Base-by-base conservation (phyloP, 176 grass and related monocot species). In the Bolboschoenus planiculmis region DNA sequence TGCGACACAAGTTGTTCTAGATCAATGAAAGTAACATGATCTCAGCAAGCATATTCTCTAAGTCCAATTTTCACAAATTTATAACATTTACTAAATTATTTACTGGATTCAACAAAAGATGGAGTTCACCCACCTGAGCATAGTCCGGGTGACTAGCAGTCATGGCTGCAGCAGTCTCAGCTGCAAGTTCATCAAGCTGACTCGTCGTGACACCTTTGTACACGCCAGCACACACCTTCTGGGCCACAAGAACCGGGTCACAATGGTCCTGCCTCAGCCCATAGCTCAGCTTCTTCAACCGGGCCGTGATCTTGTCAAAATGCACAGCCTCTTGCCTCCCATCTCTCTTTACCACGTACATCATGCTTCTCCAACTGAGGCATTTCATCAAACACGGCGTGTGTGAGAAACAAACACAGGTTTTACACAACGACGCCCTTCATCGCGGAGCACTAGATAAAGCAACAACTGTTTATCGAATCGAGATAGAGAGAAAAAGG, bases 211-310 rank as follows among this genome's bases (percentile, higher is more conserved):
- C 92, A 23, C 95, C 95, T 89, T 95, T 98, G 86, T 98, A 98
- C 0, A 98, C 92, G 6, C 95, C 95, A 0, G 76, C 92, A 20
- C 95, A 98, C 5, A 98, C 92, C 85, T 98, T 98, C 87, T 98
- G 95, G 42, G 95, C 87, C 56, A 98, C 95, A 1, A 95, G 89
- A 8, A 98, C 92, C 0, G 92, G 90, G 66, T 98, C 95, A 83
- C 92, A 98, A 87, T 98, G 95, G 47, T 98, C 95, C 92, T 98
- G 95, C 86, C 89, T 98, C 66, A 98, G 90, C n/a, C 92, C 92
- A 51, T 98, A 98, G 60, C 90, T 93, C 48, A 98, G 89, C 87
- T 98, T 98, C 92, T 98, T 98, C 43, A 98, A 89, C 20, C 95
- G 84, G 43, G 95, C 92, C 23, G 95, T 98, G 86, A 98, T 95